Base-by-base conservation (phyloP, 768 basidiomycete genomes). In the Phlegmacium glaucopus region DNA sequence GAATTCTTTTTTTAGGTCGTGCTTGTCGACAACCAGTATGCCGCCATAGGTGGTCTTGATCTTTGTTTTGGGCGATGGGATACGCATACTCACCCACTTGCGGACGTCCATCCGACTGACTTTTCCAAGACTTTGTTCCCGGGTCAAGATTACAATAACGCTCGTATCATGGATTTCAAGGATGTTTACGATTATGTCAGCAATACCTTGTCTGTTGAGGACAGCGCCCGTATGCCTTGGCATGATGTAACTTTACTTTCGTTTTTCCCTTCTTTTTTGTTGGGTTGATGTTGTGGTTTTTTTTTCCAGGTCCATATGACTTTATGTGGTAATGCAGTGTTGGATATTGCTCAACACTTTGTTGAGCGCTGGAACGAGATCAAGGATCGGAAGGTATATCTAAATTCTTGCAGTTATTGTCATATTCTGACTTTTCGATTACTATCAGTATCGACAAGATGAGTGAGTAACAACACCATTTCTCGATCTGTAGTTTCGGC, bases 21-120 rank as follows among this genome's bases (percentile, higher is more conserved):
- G 16, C 79, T 92, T 18, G 84, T 95, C 6, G 94, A 96, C 62
- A 90, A 93, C 59, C 83, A 87, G 57, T 76, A 72, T 42, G 92
- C 90, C 2, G 88, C 86, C 55, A 83, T 96, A 45, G 96, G 96
- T 17, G 96, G 96, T 9, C 80, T 99, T 22, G 96, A 99, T 64
- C 75, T 96, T 13, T 97, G 93, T 71, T 96, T 94, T 56, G 96
- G 96, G 9, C 86, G 96, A 15, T 99, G 95, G 94, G 96, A 98
- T 67, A 91, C 89, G 0, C 82, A 90, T 60, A 87, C 72, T 34
- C 89, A 93, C 62, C 94, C 94, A 1, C 77, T 97, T 32, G 87
- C 94, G 4, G 95, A 99, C 58, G 90, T 82, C 3, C 94, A 97
- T 61, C 93, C 92, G 0, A 91, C 91, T 2, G 76, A 94, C 56